A percentile compares a stretch with the other conserved stretches of the same genome.
Conservation (phyloP, 1,284 basidiomycete genomes). For the Ceratobasidium sp. region DNA sequence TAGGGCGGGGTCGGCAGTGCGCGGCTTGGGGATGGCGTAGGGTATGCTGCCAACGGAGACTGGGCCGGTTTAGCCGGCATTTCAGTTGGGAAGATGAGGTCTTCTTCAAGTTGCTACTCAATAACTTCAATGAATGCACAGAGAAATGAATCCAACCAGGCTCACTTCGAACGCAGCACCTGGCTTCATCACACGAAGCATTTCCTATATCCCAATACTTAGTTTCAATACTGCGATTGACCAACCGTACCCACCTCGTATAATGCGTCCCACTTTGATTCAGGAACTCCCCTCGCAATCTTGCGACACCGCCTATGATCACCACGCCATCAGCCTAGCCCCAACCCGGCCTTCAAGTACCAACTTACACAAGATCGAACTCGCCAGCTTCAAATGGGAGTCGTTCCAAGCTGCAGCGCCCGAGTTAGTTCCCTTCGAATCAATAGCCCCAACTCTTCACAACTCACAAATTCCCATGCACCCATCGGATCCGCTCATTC, state of each 20-base stretch:
- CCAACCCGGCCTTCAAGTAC: not conserved
- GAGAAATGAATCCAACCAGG: not conserved
- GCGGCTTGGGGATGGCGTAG: constrained; percentile 27
- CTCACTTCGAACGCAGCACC: constrained; percentile 38
- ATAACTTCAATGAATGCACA: not conserved
- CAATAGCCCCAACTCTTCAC: not conserved
- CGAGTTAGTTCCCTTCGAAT: constrained; percentile 5
- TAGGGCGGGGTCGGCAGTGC: constrained; percentile 23
- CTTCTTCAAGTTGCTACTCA: constrained; percentile 38
- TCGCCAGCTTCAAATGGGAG: constrained; percentile 29
- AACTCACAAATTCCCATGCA: constrained; percentile 40
- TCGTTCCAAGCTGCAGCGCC: constrained; percentile 18
- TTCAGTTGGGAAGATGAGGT: constrained; percentile 36
- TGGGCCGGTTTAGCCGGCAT: constrained; percentile 24
- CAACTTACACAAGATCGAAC: constrained; percentile 36
- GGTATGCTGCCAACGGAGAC: constrained; percentile 23
- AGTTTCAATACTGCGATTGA: not conserved
- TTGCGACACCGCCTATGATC: constrained; percentile 29
- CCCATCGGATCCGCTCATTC: constrained; percentile 37
- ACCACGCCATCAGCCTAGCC: not conserved
- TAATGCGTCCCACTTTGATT: constrained; percentile 31
- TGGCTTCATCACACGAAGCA: constrained; percentile 38
- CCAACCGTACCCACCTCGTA: constrained; percentile 21
- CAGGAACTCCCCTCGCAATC: constrained; percentile 39
- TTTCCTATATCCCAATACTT: constrained; percentile 18